These are phyloP conservation scores for Rostrohypoxylon terebratum DNA, from an alignment of 495 filamentous ascomycete species.

Conservation along the genomic window DNA sequence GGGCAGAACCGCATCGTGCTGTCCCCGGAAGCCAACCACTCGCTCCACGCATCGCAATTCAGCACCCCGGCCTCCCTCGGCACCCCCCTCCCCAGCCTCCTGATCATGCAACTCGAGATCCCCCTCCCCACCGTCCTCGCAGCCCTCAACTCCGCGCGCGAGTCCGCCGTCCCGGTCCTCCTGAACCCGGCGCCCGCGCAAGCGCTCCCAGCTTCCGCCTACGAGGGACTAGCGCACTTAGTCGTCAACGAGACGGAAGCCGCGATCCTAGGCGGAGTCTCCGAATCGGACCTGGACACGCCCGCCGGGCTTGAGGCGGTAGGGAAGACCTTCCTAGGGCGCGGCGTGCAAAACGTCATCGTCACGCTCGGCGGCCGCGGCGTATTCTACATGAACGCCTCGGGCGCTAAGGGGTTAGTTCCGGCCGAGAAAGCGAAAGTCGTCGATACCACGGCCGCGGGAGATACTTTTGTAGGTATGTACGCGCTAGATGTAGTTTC, in stretches of 20 bases:
- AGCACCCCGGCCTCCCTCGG: conserved; percentile 43
- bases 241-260: conserved; percentile 95
- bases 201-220: conserved; percentile 73
- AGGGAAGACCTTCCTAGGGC: conserved; percentile 67
- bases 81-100: conserved; percentile 66
- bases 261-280: conserved; percentile 69
- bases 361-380: conserved; percentile 87
- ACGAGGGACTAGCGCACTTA: conserved; percentile 76
- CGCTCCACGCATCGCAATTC: conserved; percentile 39
- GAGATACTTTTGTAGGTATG: conserved; percentile 92
- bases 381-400: conserved; percentile 66
- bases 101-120: conserved; percentile 92
- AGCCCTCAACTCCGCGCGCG: conserved; percentile 67
- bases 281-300: conserved; percentile 61
- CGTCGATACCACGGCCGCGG: conserved; percentile 93
- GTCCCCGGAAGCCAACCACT: conserved; percentile 81
- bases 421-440: conserved; percentile 73
- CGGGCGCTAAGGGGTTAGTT: conserved; percentile 59
- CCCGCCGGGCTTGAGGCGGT: conserved; percentile 60
- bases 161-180: conserved; percentile 68
- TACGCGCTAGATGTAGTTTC: conserved; percentile 78
- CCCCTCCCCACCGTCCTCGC: conserved; percentile 76
- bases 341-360: conserved; percentile 80
- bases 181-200: conserved; percentile 90
- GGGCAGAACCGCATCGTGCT: conserved; percentile 92